A percentile compares a stretch with the other conserved stretches of the same genome.
phyloP scores from a whole-genome alignment of 2,329 filamentous ascomycete species.

The Calcarisporium arbuscula region DNA sequence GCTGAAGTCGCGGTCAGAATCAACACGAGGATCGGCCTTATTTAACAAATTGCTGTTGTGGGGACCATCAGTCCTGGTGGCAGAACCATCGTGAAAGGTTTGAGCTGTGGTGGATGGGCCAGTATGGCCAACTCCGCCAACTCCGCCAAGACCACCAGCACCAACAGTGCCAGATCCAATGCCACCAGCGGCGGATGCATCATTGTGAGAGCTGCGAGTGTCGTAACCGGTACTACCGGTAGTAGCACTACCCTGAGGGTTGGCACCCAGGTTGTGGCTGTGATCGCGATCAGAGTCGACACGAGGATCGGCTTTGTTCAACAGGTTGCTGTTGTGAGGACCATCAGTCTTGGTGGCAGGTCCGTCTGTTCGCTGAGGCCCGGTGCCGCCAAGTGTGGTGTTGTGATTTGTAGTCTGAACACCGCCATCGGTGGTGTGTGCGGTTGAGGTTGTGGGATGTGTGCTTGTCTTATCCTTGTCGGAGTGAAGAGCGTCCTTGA shows the following conservation, averaged over 20 bases:
- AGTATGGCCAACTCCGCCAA: too few relatives aligned
- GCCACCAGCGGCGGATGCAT: conserved; percentile 40
- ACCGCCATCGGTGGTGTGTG: conserved; percentile 10
- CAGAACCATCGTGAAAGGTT: too few relatives aligned
- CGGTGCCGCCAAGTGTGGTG: too few relatives aligned
- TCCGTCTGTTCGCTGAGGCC: conserved; percentile 10
- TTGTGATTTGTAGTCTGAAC: conserved; percentile 7
- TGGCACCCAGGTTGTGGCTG: conserved; percentile 25
- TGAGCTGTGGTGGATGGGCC: background rate
- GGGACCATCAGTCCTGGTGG: conserved; percentile 29
- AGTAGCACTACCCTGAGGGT: conserved; percentile 24
- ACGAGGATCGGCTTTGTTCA: conserved; percentile 49
- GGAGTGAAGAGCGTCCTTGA: conserved; percentile 48
- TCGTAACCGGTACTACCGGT: conserved; percentile 4
- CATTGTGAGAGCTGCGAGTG: conserved; percentile 12
- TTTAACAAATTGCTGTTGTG: conserved; percentile 40
- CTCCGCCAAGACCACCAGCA: too few relatives aligned
- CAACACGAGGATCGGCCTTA: conserved; percentile 46
- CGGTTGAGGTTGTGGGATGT: conserved; percentile 40
- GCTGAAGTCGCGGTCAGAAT: conserved; percentile 42
- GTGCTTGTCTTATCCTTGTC: conserved; percentile 28
- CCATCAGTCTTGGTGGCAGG: conserved; percentile 29
- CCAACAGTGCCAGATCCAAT: conserved; percentile 12
- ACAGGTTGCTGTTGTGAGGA: conserved; percentile 38
- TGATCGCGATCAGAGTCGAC: conserved; percentile 46